A percentile compares a stretch with the other conserved stretches of the same genome.
Conservation (phyloP, 495 filamentous ascomycete species). For the Saxispiralis lemnorum region DNA sequence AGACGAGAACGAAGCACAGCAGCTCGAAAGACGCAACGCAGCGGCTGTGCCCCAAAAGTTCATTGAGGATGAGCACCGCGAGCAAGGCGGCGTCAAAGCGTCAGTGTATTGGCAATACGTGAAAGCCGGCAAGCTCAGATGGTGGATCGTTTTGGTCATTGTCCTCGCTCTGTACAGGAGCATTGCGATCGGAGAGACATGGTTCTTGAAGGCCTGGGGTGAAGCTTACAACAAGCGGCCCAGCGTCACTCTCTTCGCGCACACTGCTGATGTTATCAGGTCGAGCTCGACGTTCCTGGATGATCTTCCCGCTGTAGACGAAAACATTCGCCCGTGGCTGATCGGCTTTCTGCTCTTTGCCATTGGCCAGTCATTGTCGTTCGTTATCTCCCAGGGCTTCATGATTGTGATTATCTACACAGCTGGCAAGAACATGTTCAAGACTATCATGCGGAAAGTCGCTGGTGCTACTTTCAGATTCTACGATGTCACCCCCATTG, state of each 20-base stretch:
- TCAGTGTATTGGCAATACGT: constrained; percentile 71
- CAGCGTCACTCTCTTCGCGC: background rate
- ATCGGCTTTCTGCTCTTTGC: constrained; percentile 45
- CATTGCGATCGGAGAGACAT: constrained; percentile 42
- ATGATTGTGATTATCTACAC: constrained; percentile 56
- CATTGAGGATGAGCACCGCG: constrained; percentile 62
- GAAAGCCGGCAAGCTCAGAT: constrained; percentile 51
- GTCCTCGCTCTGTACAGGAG: constrained; percentile 43
- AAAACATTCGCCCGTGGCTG: constrained; percentile 57
- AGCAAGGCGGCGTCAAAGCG: constrained; percentile 54
- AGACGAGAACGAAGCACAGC: constrained; percentile 15
- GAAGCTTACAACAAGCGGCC: constrained; percentile 40
- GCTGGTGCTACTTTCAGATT: constrained; percentile 68
- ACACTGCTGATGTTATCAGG: constrained; percentile 17
- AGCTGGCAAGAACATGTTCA: constrained; percentile 56
- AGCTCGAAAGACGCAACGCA: constrained; percentile 29
- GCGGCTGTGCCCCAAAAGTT: constrained; percentile 52
- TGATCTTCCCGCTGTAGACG: constrained; percentile 44
- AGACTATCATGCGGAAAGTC: constrained; percentile 46
- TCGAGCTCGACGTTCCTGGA: constrained; percentile 30
- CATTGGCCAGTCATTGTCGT: constrained; percentile 35
- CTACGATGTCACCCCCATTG: constrained; percentile 71
- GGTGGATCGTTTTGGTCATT: constrained; percentile 47
- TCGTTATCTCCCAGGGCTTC: constrained; percentile 36
- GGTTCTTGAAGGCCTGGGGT: constrained; percentile 76